A percentile compares a stretch with the other conserved stretches of the same genome.
Conservation (phyloP, 2,329 filamentous ascomycete species). For the Rhexocercosporidium sp. region DNA sequence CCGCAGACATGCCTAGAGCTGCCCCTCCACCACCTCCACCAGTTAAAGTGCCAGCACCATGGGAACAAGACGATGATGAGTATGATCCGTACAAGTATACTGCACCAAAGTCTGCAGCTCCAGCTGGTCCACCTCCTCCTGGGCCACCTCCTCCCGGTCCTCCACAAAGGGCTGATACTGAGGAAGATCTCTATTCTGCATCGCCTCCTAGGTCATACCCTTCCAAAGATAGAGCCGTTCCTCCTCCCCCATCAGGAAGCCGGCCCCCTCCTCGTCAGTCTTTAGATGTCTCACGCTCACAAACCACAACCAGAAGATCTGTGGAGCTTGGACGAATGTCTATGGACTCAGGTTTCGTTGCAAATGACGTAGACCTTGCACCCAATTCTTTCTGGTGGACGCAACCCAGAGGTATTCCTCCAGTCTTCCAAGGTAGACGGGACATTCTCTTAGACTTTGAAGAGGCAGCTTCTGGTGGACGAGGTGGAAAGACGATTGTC, state of each 20-base stretch:
- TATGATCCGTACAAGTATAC: conserved; percentile 71
- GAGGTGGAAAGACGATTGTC: conserved; percentile 72
- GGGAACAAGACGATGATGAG: conserved; percentile 70
- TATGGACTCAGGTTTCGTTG: conserved; percentile 82
- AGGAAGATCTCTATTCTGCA: conserved; percentile 43
- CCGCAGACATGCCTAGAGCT: conserved; percentile 72
- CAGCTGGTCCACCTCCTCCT: conserved; percentile 19
- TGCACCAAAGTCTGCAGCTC: conserved; percentile 35
- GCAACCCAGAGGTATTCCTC: conserved; percentile 78
- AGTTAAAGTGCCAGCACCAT: conserved; percentile 45
- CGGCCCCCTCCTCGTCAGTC: conserved; percentile 59
- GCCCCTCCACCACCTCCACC: conserved; percentile 62
- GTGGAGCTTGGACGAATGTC: conserved; percentile 78
- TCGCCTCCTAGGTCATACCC: conserved; percentile 43
- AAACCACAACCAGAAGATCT: conserved; percentile 53
- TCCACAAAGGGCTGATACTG: conserved; percentile 32
- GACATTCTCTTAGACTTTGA: conserved; percentile 86
- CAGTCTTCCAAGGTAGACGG: conserved; percentile 78
- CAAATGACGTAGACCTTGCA: conserved; percentile 83
- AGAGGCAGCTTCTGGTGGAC: conserved; percentile 72
- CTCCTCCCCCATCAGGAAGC: conserved; percentile 45
- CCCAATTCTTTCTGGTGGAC: conserved; percentile 85
- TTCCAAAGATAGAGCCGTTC: conserved; percentile 47
- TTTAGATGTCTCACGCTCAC: conserved; percentile 63
- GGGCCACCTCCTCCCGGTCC: conserved; percentile 16